Evolutionary conservation across 176 grass and related monocot genomes (phyloP).

Genomic region (Musa troglodytarum): DNA sequence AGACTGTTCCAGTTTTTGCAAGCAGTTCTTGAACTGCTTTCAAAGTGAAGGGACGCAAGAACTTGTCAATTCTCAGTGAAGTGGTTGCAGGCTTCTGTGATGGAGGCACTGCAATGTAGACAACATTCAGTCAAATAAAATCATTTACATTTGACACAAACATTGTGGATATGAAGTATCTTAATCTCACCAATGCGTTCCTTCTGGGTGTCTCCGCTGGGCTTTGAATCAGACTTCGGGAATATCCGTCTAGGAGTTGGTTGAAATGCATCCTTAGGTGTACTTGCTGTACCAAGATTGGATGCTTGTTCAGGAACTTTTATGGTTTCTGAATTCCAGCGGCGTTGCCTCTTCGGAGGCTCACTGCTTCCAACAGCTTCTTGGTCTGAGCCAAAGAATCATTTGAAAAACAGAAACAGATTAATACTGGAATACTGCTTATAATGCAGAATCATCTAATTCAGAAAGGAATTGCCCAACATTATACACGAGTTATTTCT

Average conservation of each 20-base stretch:
- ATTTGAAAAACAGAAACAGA: not conserved
- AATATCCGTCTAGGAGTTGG: constrained; percentile 47
- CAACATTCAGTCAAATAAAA: constrained; percentile 12
- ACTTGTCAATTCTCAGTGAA: constrained; percentile 84
- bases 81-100: constrained; percentile 64
- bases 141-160: not conserved
- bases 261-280: constrained; percentile 52
- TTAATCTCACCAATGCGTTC: constrained; percentile 62
- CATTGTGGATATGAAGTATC: not conserved
- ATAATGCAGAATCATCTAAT: not conserved
- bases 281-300: constrained; percentile 35
- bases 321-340: constrained; percentile 56
- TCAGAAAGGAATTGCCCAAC: not conserved
- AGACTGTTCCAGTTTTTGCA: constrained; percentile 81
- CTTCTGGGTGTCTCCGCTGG: constrained; percentile 58
- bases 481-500: not conserved
- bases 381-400: constrained; percentile 30
- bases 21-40: constrained; percentile 97
- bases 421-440: too few species aligned
- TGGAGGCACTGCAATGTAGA: constrained; percentile 54
- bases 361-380: constrained; percentile 41
- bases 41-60: constrained; percentile 91
- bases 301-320: constrained; percentile 51
- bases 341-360: constrained; percentile 70
- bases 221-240: constrained; percentile 58